phyloP scores from a whole-genome alignment of 768 basidiomycete species.

The Leccinum truebloodii region DNA sequence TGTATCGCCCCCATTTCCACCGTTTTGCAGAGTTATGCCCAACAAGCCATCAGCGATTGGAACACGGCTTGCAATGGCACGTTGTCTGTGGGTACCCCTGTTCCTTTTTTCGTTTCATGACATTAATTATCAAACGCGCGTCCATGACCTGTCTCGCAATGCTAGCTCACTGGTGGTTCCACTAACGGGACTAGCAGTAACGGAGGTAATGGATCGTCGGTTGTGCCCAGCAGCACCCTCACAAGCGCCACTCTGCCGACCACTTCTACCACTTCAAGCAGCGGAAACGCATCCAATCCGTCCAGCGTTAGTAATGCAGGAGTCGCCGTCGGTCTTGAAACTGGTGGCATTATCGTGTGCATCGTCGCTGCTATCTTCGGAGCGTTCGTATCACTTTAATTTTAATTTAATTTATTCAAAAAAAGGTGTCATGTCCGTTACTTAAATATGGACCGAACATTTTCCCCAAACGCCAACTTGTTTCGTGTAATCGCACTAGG shows the following conservation, averaged over 20 bases:
- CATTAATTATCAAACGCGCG: not conserved
- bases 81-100: conserved; percentile 19
- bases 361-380: conserved; percentile 14
- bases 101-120: too few species aligned
- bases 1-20: conserved; percentile 16
- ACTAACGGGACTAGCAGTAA: conserved; percentile 3
- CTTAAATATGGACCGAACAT: too few species aligned
- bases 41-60: conserved; percentile 15
- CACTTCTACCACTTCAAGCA: not conserved
- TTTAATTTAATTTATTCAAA: not conserved
- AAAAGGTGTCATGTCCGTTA: not conserved
- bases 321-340: conserved; percentile 7
- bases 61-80: conserved; percentile 17
- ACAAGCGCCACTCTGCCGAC: not conserved
- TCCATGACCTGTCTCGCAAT: not conserved
- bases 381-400: conserved; percentile 14
- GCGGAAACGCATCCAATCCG: conserved; percentile 2
- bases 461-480: not conserved
- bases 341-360: conserved; percentile 1
- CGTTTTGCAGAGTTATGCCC: conserved; percentile 2
- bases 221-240: not conserved
- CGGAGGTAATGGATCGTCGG: not conserved
- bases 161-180: conserved; percentile 10
- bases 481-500: not conserved
- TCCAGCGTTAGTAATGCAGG: not conserved